Evolutionary conservation across 2,329 filamentous ascomycete genomes (phyloP), one percentile per base, ranked within the genome.

Genomic region (Calonectria pauciramosa): DNA sequence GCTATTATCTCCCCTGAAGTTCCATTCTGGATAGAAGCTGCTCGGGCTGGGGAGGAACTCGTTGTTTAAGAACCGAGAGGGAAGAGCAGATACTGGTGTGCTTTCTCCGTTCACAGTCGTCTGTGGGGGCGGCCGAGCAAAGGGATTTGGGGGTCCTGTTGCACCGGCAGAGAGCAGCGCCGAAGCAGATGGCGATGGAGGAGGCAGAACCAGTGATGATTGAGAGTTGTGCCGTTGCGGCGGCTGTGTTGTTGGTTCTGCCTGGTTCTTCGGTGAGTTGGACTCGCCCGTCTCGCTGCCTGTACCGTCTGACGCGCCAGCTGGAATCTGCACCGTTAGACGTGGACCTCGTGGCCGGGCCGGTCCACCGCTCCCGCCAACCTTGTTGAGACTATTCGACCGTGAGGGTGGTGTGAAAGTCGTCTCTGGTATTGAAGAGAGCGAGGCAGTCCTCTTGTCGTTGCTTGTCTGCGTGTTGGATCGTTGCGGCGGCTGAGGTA

Each of bases 311-410:
- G 95, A 97, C 51, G 93, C 92, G 81, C 98, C 97, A 78, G 96
- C 96, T 0, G 97, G 97, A 80, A 99, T 99, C 82, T 98, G 96
- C 6, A 99, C 95, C 80, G 95, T 98, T 60, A 99, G 89, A 68
- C 95, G 92, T 3, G 97, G 97, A 9, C 85, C 84, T 68, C 95
- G 91, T 10, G 97, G 96, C 70, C 96, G 91, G 80, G 94, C 93
- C 11, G 92, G 92, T 70, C 91, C 92, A 13, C 90, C 87, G 71
- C 79, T 71, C 6, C 80, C 79, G 14, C 89, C 86, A 30, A 91
- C 87, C 77, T 93, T 91, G 73, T 93, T 91, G 73, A 94, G 87
- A 77, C 95, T 97, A 82, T 95, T 96, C n/a, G 94, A 93, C 47
- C 95, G 91, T 26, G 93, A 93, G 0, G 95, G 94, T 9, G 94